phyloP scores from a whole-genome alignment of 345 rosid species.

The Citrus maxima region DNA sequence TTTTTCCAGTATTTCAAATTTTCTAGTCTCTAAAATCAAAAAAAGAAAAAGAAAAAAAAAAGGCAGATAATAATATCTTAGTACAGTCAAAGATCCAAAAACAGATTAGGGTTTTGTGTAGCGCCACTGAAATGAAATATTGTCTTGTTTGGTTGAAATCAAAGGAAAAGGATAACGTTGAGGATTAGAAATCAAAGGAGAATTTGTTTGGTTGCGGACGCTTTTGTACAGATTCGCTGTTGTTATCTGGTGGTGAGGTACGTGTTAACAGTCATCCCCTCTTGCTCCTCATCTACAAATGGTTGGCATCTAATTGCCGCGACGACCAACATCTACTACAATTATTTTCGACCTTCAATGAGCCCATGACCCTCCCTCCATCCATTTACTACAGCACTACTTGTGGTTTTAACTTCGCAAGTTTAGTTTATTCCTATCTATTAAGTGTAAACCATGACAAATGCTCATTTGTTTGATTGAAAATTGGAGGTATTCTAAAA shows the following conservation, averaged over 20 bases:
- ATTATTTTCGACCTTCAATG: background rate
- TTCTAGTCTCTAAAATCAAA: too few relatives aligned
- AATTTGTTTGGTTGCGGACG: background rate
- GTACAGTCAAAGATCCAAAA: too few relatives aligned
- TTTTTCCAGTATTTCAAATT: too few relatives aligned
- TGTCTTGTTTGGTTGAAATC: slow-evolving; percentile 3
- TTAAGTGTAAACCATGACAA: too few relatives aligned
- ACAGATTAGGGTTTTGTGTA: too few relatives aligned
- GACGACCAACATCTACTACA: background rate
- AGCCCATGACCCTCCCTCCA: background rate
- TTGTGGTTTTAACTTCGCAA: too few relatives aligned
- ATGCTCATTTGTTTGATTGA: too few relatives aligned
- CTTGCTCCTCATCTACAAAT: slow-evolving; percentile 22
- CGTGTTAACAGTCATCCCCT: slow-evolving; percentile 14
- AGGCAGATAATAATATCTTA: too few relatives aligned
- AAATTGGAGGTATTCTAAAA: too few relatives aligned
- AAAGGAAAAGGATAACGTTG: slow-evolving; percentile 22
- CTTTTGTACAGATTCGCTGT: background rate
- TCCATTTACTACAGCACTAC: too few relatives aligned
- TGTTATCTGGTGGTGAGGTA: background rate
- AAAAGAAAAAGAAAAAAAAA: too few relatives aligned
- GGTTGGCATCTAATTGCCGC: slow-evolving; percentile 16
- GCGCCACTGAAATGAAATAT: background rate
- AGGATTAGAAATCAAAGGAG: background rate
- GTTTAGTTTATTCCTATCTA: too few relatives aligned